A percentile compares a stretch with the other conserved stretches of the same genome.
These are phyloP conservation scores for Dipteronia dyeriana DNA, from an alignment of 345 rosid species.

Conservation along the genomic window DNA sequence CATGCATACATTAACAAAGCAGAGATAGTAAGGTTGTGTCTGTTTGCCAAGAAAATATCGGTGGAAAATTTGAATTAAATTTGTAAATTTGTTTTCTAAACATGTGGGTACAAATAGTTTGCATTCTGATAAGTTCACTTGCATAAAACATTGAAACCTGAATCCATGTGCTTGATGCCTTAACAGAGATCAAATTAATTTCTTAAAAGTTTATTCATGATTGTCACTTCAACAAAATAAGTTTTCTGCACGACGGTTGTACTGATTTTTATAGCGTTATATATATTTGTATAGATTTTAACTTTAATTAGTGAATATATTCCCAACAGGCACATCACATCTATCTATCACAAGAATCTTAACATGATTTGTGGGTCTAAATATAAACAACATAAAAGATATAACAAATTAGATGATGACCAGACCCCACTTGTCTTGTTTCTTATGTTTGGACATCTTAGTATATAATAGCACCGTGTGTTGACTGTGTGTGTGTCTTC, in stretches of 20 bases:
- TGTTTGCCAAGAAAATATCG: no score
- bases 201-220: neutral
- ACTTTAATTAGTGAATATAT: neutral
- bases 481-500: no score
- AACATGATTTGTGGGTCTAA: neutral
- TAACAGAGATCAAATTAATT: neutral
- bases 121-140: no score
- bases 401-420: neutral
- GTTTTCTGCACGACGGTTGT: neutral
- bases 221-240: no score
- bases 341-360: neutral
- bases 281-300: no score
- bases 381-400: neutral
- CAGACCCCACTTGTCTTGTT: conserved; percentile 11
- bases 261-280: no score
- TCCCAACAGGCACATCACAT: neutral
- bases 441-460: neutral
- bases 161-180: conserved; percentile 15
- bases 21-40: no score
- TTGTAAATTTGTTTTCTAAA: no score
- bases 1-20: no score
- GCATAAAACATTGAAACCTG: neutral
- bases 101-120: no score
- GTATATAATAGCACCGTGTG: neutral
- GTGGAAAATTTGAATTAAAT: no score